Evolutionary conservation across 495 filamentous ascomycete genomes (phyloP).

Genomic region (Cercophora samala): DNA sequence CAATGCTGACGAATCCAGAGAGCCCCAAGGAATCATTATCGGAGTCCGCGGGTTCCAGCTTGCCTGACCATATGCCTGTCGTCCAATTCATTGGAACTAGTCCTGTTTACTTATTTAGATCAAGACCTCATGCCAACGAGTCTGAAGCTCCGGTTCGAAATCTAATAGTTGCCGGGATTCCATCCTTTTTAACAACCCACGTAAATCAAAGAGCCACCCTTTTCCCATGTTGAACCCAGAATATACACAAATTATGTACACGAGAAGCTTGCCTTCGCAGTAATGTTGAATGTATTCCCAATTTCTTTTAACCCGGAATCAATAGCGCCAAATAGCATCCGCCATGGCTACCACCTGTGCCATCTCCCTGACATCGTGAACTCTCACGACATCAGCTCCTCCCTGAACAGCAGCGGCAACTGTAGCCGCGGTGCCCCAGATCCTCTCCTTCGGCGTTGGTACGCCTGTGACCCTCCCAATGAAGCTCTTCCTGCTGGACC

Average conservation of each 20-base stretch:
- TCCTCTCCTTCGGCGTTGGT: slow-evolving; percentile 52
- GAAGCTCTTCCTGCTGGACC: slow-evolving; percentile 86
- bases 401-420: slow-evolving; percentile 83
- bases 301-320: neutral
- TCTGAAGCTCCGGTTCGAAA: no score
- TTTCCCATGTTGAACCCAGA: neutral
- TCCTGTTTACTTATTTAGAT: no score
- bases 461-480: slow-evolving; percentile 81
- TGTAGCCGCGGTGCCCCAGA: slow-evolving; percentile 85
- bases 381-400: slow-evolving; percentile 92
- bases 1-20: no score
- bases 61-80: no score
- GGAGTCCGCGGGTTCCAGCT: no score
- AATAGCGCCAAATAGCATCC: slow-evolving; percentile 78
- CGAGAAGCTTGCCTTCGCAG: neutral
- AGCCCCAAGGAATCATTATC: no score
- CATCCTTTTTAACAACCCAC: neutral
- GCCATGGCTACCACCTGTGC: slow-evolving; percentile 79
- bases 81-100: no score
- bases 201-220: neutral
- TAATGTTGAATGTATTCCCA: neutral
- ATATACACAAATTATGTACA: neutral
- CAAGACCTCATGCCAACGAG: no score
- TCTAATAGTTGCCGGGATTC: no score
- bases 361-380: slow-evolving; percentile 95